Conservation (phyloP, 1,284 basidiomycete genomes). For the Leccinum proliferum region DNA sequence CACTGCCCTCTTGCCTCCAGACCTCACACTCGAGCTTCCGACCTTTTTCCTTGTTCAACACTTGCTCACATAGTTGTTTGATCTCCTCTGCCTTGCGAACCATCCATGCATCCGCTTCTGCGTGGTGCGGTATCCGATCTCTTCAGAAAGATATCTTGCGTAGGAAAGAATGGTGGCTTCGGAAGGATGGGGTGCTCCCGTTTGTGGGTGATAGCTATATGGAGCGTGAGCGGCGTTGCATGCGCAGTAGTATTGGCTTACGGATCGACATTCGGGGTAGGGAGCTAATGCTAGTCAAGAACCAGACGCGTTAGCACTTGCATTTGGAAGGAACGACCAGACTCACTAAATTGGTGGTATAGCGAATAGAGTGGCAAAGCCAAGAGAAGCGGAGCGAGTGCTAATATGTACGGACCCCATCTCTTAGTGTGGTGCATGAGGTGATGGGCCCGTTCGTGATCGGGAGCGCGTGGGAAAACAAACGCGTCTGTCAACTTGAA, state of each 20-base stretch:
- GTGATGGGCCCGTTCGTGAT: not conserved
- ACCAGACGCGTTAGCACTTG: not conserved
- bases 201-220: slow-evolving; percentile 45
- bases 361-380: slow-evolving; percentile 36
- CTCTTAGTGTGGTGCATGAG: not conserved
- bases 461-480: not conserved
- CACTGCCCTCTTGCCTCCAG: slow-evolving; percentile 82
- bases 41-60: slow-evolving; percentile 39
- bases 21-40: slow-evolving; percentile 80
- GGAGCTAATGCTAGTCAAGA: slow-evolving; percentile 29
- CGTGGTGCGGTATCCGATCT: slow-evolving; percentile 89
- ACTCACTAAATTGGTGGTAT: slow-evolving; percentile 40
- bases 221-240: not conserved
- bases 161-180: slow-evolving; percentile 61
- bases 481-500: too few relatives aligned
- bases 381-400: slow-evolving; percentile 42
- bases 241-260: slow-evolving; percentile 18
- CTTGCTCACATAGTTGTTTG: slow-evolving; percentile 54
- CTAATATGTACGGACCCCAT: slow-evolving; percentile 44
- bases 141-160: slow-evolving; percentile 67
- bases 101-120: slow-evolving; percentile 87
- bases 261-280: slow-evolving; percentile 35
- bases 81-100: slow-evolving; percentile 54
- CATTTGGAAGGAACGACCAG: too few relatives aligned
- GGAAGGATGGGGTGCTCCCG: slow-evolving; percentile 62